Conservation (phyloP, 2,329 filamentous ascomycete genomes). For the Dendrostoma leiphaemia region DNA sequence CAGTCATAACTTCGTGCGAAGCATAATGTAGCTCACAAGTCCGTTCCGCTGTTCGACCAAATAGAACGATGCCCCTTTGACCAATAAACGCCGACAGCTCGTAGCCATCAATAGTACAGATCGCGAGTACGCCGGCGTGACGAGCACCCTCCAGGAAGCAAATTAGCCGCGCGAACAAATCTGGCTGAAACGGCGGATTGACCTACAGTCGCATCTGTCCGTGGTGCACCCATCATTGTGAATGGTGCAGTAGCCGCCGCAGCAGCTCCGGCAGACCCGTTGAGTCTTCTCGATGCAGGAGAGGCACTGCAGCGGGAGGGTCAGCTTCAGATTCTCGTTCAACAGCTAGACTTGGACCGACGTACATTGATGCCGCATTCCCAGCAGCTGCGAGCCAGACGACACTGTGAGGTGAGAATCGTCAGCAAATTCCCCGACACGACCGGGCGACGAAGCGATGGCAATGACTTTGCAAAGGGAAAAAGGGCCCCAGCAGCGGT, state of each 20-base stretch:
- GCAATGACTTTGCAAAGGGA: not conserved
- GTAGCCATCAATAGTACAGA: not conserved
- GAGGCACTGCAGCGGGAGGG: conserved; percentile 56
- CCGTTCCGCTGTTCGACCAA: not conserved
- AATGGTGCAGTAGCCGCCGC: conserved; percentile 76
- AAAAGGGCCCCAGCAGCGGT: not conserved
- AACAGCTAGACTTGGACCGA: conserved; percentile 6
- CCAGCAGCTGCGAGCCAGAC: conserved; percentile 72
- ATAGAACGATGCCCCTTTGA: not conserved
- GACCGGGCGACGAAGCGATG: not conserved
- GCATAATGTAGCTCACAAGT: not conserved
- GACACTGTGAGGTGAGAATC: conserved; percentile 37
- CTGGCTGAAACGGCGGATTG: conserved; percentile 17
- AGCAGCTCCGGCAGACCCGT: conserved; percentile 68
- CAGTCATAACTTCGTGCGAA: not conserved
- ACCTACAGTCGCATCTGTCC: conserved; percentile 47
- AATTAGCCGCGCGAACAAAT: not conserved
- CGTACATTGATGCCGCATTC: conserved; percentile 80
- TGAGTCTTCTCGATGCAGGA: conserved; percentile 73
- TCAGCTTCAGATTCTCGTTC: not conserved
- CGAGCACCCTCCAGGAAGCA: conserved; percentile 11
- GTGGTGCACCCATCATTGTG: conserved; percentile 78
- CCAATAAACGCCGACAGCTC: not conserved
- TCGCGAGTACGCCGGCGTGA: not conserved
- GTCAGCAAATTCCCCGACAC: conserved; percentile 15